These are phyloP conservation scores for Venturia aucupariae DNA, from an alignment of 2,329 filamentous ascomycete species.

Conservation along the genomic window DNA sequence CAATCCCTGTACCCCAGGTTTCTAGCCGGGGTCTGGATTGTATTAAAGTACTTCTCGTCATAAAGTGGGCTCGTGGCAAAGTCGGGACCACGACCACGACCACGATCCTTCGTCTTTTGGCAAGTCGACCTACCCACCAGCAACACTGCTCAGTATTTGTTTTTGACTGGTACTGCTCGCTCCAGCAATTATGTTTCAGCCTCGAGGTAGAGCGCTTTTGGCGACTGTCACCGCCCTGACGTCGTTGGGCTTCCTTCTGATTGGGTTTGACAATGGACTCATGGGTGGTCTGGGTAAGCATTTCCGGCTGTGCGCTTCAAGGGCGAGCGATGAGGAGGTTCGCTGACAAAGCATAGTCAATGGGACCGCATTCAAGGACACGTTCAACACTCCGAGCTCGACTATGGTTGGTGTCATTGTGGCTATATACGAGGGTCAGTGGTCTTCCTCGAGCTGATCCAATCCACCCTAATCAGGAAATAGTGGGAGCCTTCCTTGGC, in stretches of 20 bases:
- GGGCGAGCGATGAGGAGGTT: not conserved
- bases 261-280: not conserved
- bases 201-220: not conserved
- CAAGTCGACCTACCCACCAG: not conserved
- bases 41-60: not conserved
- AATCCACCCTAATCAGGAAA: slow-evolving; percentile 20
- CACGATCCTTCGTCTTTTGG: not conserved
- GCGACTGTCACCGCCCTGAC: not conserved
- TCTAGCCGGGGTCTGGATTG: not conserved
- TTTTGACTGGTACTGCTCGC: not conserved
- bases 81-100: not conserved
- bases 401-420: slow-evolving; percentile 37
- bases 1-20: not conserved
- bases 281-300: not conserved
- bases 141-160: not conserved
- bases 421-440: slow-evolving; percentile 39
- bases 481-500: slow-evolving; percentile 35
- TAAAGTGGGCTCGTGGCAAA: not conserved
- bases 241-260: not conserved
- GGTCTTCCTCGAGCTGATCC: slow-evolving; percentile 34
- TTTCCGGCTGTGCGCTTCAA: not conserved
- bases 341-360: not conserved
- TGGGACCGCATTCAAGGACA: not conserved
- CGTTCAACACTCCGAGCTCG: not conserved
- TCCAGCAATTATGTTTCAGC: not conserved